Conservation (phyloP, 208 protist species). For the Wallacemonas sp. region DNA sequence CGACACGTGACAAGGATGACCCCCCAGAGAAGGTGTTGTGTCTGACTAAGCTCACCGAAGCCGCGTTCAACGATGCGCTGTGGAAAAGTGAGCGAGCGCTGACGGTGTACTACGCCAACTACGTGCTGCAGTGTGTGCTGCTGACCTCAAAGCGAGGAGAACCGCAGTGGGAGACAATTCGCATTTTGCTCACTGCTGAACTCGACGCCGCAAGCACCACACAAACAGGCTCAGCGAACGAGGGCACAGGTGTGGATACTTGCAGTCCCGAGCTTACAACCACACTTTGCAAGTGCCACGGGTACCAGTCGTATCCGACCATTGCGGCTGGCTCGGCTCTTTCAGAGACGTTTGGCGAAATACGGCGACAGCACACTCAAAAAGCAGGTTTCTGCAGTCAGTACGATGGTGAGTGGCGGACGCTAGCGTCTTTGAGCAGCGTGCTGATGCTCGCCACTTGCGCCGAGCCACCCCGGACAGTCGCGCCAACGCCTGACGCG, state of each 20-base stretch:
- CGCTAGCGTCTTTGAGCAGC: neutral
- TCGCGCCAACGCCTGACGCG: no score
- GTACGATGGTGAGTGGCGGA: neutral
- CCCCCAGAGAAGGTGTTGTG: neutral
- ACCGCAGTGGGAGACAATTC: conserved; percentile 5
- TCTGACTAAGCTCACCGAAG: neutral
- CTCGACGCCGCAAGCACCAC: neutral
- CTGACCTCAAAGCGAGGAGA: neutral
- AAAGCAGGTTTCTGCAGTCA: no score
- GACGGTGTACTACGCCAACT: conserved; percentile 1
- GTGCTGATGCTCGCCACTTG: neutral
- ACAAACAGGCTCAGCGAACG: no score
- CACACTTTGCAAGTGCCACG: no score
- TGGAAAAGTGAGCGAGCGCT: neutral
- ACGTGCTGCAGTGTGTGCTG: neutral
- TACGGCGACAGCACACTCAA: no score
- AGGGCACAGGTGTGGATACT: no score
- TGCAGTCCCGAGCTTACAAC: no score
- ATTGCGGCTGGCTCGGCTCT: no score
- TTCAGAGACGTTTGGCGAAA: no score
- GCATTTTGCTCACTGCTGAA: neutral
- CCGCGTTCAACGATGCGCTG: neutral
- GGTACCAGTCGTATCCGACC: no score
- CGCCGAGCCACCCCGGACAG: neutral
- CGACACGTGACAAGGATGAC: neutral